A percentile compares a stretch with the other conserved stretches of the same genome.
Evolutionary conservation across 805 yeast genomes (phyloP).

Genomic region (Wickerhamiella azymoides): DNA sequence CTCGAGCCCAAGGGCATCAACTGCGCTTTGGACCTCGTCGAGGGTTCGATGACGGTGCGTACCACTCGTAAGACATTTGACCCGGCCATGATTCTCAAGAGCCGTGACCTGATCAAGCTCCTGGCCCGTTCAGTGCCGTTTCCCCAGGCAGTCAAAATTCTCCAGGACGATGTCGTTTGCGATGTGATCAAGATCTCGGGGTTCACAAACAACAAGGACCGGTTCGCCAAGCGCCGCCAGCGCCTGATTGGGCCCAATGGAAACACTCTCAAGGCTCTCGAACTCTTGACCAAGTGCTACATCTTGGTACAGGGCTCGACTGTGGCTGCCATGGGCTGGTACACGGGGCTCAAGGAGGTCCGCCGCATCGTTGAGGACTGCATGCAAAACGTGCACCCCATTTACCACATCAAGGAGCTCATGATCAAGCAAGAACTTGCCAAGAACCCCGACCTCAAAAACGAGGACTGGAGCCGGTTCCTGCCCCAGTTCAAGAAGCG

Average conservation of each 20-base stretch:
- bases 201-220: slow-evolving; percentile 75
- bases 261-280: slow-evolving; percentile 89
- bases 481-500: slow-evolving; percentile 93
- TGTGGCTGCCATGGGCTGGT: slow-evolving; percentile 94
- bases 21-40: slow-evolving; percentile 81
- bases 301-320: slow-evolving; percentile 95
- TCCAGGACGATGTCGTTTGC: slow-evolving; percentile 87
- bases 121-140: slow-evolving; percentile 93
- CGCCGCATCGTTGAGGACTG: slow-evolving; percentile 95
- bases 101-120: slow-evolving; percentile 85
- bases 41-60: slow-evolving; percentile 93
- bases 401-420: slow-evolving; percentile 89
- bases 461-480: slow-evolving; percentile 94
- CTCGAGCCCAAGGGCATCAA: slow-evolving; percentile 56
- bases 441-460: slow-evolving; percentile 85
- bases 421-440: slow-evolving; percentile 95
- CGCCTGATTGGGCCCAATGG: slow-evolving; percentile 95
- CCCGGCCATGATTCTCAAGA: slow-evolving; percentile 85
- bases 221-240: slow-evolving; percentile 91
- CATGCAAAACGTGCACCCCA: slow-evolving; percentile 95
- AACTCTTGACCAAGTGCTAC: slow-evolving; percentile 87
- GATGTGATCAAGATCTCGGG: slow-evolving; percentile 93
- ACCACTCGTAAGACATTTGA: slow-evolving; percentile 93
- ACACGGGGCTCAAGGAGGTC: slow-evolving; percentile 78
- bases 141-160: slow-evolving; percentile 85